Percentiles rank a stretch among this genome's conserved stretches.
Conservation (phyloP, 495 filamentous ascomycete genomes). For the Podospora pseudopauciseta region DNA sequence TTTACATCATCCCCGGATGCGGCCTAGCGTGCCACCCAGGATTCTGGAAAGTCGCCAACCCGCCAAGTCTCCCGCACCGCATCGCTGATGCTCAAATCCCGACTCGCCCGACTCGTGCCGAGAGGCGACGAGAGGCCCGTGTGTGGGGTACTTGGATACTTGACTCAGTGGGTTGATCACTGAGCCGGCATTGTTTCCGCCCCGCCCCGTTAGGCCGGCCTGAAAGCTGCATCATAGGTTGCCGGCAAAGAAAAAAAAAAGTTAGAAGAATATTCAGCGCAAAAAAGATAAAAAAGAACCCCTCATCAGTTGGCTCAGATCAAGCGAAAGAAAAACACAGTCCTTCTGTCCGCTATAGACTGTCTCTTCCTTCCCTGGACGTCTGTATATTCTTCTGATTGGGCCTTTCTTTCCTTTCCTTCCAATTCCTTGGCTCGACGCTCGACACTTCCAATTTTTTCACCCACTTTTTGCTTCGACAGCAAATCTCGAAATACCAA, state of each 20-base stretch:
- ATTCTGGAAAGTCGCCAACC: not conserved
- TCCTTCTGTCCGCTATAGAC: not conserved
- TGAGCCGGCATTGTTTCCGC: slow-evolving; percentile 18
- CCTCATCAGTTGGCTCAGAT: not conserved
- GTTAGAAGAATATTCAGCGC: slow-evolving; percentile 12
- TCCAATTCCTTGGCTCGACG: not conserved
- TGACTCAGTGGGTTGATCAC: slow-evolving; percentile 17
- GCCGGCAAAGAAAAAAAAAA: slow-evolving; percentile 22
- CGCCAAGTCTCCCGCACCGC: not conserved
- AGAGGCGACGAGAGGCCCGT: slow-evolving; percentile 4
- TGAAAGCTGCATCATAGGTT: slow-evolving; percentile 24
- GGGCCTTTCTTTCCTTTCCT: slow-evolving; percentile 1
- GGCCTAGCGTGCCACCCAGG: slow-evolving; percentile 12
- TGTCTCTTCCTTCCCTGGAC: not conserved
- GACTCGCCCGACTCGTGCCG: slow-evolving; percentile 20
- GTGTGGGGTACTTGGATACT: slow-evolving; percentile 10
- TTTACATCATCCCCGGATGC: slow-evolving; percentile 25
- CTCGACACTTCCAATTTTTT: slow-evolving; percentile 4
- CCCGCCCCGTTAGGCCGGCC: slow-evolving; percentile 16
- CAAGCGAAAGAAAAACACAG: slow-evolving; percentile 1
- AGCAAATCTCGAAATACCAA: not conserved
- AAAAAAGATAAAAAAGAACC: slow-evolving; percentile 11
- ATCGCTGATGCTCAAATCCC: not conserved
- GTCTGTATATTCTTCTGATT: not conserved
- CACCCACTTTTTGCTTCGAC: slow-evolving; percentile 13